Conservation (phyloP, 257 asterid species). For the Scutellaria baicalensis region DNA sequence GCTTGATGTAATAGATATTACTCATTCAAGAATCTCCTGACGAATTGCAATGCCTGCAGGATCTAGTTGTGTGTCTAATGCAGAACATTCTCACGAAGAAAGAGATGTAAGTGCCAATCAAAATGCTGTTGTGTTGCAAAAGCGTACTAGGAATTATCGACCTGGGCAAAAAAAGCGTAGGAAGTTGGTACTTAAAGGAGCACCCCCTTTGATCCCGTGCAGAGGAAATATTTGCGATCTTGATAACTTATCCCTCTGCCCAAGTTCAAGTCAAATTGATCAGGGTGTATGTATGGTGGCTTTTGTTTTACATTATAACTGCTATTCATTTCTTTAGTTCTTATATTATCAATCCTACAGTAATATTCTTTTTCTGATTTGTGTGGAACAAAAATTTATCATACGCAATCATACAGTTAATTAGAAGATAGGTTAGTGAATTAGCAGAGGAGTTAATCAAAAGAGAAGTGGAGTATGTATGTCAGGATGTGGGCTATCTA, state of each 20-base stretch:
- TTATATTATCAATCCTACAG: not conserved
- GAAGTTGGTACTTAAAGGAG: slow-evolving; percentile 31
- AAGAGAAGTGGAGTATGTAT: not conserved
- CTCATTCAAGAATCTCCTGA: slow-evolving; percentile 10
- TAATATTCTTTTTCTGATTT: not conserved
- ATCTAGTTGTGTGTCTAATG: slow-evolving; percentile 21
- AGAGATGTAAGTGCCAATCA: slow-evolving; percentile 27
- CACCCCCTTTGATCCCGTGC: slow-evolving; percentile 26
- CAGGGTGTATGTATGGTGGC: slow-evolving; percentile 19
- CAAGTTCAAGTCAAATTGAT: slow-evolving; percentile 19
- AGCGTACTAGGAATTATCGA: slow-evolving; percentile 49
- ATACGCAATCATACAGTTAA: not conserved
- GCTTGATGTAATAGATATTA: slow-evolving; percentile 10
- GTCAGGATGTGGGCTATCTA: not conserved
- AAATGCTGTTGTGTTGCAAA: slow-evolving; percentile 19
- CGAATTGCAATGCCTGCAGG: slow-evolving; percentile 26
- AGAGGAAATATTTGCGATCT: slow-evolving; percentile 14
- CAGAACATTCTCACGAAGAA: slow-evolving; percentile 21
- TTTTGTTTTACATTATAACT: not conserved
- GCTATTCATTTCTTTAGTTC: not conserved
- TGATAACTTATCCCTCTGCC: not conserved
- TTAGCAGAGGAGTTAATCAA: not conserved
- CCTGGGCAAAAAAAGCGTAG: slow-evolving; percentile 52
- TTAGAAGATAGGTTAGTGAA: not conserved
- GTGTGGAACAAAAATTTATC: not conserved